Evolutionary conservation across 768 basidiomycete genomes (phyloP).

Genomic region (Coprinopsis cinerea): DNA sequence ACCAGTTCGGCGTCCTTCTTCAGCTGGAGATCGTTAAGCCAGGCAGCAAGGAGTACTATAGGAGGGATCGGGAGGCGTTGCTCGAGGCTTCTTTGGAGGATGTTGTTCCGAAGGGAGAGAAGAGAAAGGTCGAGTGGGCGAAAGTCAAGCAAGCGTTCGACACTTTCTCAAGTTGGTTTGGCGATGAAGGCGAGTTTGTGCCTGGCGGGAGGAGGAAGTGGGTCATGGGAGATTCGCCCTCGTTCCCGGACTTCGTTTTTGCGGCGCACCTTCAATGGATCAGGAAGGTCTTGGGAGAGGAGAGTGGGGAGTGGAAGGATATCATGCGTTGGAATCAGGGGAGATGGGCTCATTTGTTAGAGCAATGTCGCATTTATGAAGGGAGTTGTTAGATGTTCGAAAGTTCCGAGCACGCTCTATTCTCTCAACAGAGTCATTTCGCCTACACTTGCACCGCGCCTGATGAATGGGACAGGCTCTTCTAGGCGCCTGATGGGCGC

Average conservation of each 20-base stretch:
- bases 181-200: background rate
- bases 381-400: too few species aligned
- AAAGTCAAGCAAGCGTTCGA: background rate
- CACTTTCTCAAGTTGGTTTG: background rate
- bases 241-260: conserved; percentile 10
- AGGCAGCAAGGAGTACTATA: conserved; percentile 11
- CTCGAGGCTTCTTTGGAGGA: background rate
- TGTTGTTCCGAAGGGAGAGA: background rate
- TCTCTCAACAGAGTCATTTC: too few species aligned
- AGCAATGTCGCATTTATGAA: background rate
- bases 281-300: conserved; percentile 13
- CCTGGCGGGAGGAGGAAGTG: background rate
- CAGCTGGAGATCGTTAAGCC: conserved; percentile 3
- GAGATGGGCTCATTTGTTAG: conserved; percentile 14
- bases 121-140: background rate
- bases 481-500: too few species aligned
- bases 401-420: too few species aligned
- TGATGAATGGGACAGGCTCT: too few species aligned
- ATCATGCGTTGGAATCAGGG: conserved; percentile 16
- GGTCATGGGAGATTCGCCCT: conserved; percentile 6
- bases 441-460: too few species aligned
- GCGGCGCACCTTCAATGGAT: conserved; percentile 4
- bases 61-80: background rate
- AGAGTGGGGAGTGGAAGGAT: conserved; percentile 18
- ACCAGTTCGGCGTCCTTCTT: conserved; percentile 3